phyloP scores from a whole-genome alignment of 2,329 filamentous ascomycete genomes.

The Lasiodiplodia sp. region DNA sequence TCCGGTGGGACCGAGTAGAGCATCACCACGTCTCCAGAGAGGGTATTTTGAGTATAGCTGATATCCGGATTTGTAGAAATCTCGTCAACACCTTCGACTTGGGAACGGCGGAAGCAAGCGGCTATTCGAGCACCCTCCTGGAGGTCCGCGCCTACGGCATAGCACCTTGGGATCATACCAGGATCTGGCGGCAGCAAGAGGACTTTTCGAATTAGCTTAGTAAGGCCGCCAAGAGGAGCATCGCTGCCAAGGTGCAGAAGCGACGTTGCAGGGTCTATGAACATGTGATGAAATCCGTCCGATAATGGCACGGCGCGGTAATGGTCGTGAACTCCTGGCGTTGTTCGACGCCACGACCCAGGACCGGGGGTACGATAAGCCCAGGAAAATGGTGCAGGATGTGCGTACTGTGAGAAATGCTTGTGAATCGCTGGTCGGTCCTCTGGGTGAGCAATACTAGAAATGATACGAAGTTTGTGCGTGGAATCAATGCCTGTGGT shows the following conservation, averaged over 20 bases:
- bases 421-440: constrained; percentile 39
- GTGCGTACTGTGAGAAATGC: constrained; percentile 33
- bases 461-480: constrained; percentile 68
- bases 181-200: constrained; percentile 56
- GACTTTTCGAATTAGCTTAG: constrained; percentile 66
- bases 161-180: constrained; percentile 57
- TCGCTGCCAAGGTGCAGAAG: constrained; percentile 68
- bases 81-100: background rate
- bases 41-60: constrained; percentile 37
- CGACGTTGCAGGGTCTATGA: constrained; percentile 66
- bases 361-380: constrained; percentile 37
- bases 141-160: constrained; percentile 64
- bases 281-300: constrained; percentile 70
- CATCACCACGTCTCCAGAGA: background rate
- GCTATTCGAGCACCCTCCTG: constrained; percentile 65
- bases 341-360: background rate
- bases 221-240: constrained; percentile 63
- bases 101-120: constrained; percentile 43
- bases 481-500: constrained; percentile 53
- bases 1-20: constrained; percentile 60
- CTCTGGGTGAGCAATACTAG: constrained; percentile 61
- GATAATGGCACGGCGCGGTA: constrained; percentile 70
- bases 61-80: constrained; percentile 48
- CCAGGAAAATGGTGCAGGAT: constrained; percentile 36
- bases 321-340: constrained; percentile 54